Base-by-base conservation (phyloP, 192 early-diverging fungal genomes). In the Entomortierella beljakovae region DNA sequence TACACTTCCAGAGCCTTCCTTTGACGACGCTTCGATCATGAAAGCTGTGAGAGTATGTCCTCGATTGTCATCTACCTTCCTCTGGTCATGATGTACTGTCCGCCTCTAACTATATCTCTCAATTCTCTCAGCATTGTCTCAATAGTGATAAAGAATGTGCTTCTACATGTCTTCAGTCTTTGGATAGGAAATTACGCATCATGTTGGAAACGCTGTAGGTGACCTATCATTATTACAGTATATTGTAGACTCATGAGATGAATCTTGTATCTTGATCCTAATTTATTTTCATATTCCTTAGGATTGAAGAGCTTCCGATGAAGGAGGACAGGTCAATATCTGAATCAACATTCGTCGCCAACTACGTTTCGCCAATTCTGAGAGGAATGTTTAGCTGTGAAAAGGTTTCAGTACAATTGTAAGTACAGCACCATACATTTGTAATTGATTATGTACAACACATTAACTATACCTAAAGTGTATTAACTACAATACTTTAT, bases 151-250 rank as follows among this genome's bases (percentile, higher is more conserved):
- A 34, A 46, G 52, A 57, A 8, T 31, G 11, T 9, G 61, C 52
- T 49, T 46, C n/a, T 20, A 22, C 22, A 42, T 18, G 6, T 38
- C 31, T 68, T 29, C n/a, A 1, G 26, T 56, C 64, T 0, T 52
- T 51, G 46, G 61, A 63, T 22, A 51, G 37, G 43, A 20, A 59
- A 58, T 4, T 20, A 50, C 42, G 68, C n/a, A 70, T 31, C 28
- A 70, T 61, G 57, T 54, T 70, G 23, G 68, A 61, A 53, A 60
- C 68, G n/a, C 40, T 70, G 68, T 61, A 70, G 32, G 58, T 68
- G 15, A 1, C 25, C 51, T 52, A 53, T 55, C 9, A 35, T 61
- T 29, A 51, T 51, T 51, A n/a, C 49, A 51, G 49, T 53, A 53
- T 53, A 26, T 31, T 26, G 51, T 53, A 53, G 23, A 3, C 51